Evolutionary conservation across 192 early-diverging fungal species (phyloP).

Genomic region (Coemansia sp.): DNA sequence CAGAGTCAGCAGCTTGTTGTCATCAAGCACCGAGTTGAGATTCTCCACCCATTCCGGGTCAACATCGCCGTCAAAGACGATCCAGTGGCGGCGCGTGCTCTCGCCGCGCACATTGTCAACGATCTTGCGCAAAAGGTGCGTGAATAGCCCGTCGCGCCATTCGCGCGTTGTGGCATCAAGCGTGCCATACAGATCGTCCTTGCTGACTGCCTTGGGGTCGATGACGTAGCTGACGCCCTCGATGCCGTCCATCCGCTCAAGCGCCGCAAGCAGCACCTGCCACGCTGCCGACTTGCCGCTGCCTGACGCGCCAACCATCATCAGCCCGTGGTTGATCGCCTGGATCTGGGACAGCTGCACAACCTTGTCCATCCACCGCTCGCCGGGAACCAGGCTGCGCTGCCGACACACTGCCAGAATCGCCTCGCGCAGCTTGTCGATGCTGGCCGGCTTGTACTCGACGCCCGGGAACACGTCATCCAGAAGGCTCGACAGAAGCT

Average conservation of each 20-base stretch:
- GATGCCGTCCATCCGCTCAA: conserved; percentile 85
- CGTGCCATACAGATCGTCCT: conserved; percentile 95
- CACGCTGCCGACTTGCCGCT: conserved; percentile 95
- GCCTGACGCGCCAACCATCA: conserved; percentile 99
- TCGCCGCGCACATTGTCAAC: conserved; percentile 98
- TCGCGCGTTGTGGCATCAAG: conserved; percentile 97
- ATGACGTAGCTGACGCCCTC: conserved; percentile 95
- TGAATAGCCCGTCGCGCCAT: conserved; percentile 99
- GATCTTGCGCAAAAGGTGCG: conserved; percentile 95
- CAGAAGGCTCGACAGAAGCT: conserved; percentile 80
- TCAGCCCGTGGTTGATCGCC: conserved; percentile 96
- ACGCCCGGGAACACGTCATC: conserved; percentile 95
- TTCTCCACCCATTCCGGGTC: conserved; percentile 99
- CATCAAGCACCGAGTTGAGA: conserved; percentile 90
- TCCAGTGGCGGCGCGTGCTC: conserved; percentile 94
- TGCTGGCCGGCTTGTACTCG: conserved; percentile 76
- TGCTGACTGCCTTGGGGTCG: conserved; percentile 97
- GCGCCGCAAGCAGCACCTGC: conserved; percentile 87
- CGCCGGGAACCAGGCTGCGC: conserved; percentile 72
- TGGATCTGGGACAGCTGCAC: conserved; percentile 99
- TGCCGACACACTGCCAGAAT: conserved; percentile 78
- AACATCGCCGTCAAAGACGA: conserved; percentile 99
- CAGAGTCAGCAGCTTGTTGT: conserved; percentile 95
- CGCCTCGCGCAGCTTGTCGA: conserved; percentile 72
- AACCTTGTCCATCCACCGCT: conserved; percentile 94